These are phyloP conservation scores for Cryptococcus depauperatus DNA, from an alignment of 1,284 basidiomycete species.

Conservation along the genomic window DNA sequence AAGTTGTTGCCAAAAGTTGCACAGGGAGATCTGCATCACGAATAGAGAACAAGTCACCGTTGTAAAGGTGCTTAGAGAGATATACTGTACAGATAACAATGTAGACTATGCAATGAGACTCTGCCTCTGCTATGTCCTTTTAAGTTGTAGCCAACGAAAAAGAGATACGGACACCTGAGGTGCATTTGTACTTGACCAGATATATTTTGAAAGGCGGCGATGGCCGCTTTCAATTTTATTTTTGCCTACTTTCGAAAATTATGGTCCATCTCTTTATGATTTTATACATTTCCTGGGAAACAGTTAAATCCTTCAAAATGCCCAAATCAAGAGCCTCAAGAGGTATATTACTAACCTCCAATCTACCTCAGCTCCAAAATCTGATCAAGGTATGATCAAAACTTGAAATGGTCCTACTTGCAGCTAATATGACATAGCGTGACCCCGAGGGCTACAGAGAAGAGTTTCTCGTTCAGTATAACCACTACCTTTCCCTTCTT, in stretches of 20 bases:
- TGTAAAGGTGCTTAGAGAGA: too few species aligned
- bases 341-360: conserved; percentile 49
- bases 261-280: neutral
- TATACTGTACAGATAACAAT: too few species aligned
- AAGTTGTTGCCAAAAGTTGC: conserved; percentile 16
- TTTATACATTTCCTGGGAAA: too few species aligned
- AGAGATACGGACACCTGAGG: neutral
- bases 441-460: conserved; percentile 86
- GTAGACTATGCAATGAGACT: neutral
- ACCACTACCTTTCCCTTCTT: conserved; percentile 82
- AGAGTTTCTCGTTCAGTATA: conserved; percentile 98
- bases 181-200: neutral
- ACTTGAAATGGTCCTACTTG: neutral
- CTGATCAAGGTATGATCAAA: conserved; percentile 61
- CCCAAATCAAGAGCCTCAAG: conserved; percentile 35
- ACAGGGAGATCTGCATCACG: neutral
- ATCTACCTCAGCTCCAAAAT: conserved; percentile 73
- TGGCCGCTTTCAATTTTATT: neutral
- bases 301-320: conserved; percentile 27
- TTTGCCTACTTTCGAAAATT: neutral
- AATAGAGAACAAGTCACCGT: neutral
- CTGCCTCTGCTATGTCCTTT: neutral
- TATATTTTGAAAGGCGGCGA: neutral
- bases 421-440: conserved; percentile 48
- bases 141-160: neutral